Base-by-base conservation (phyloP, 768 basidiomycete species). In the Suillus occidentalis region DNA sequence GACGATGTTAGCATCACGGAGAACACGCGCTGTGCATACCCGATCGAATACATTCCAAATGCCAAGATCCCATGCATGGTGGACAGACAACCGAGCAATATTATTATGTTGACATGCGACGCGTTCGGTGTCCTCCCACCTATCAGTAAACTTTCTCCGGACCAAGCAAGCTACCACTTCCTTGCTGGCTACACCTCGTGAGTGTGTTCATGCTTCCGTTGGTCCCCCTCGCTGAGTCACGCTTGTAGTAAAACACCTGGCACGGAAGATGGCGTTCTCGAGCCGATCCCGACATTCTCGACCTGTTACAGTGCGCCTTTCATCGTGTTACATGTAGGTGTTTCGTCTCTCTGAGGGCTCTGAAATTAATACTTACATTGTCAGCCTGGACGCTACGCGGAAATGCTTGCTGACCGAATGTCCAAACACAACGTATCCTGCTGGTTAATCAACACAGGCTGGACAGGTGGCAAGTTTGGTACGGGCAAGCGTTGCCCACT, bases 401-500 rank as follows among this genome's bases (percentile, higher is more conserved):
- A 90, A 78, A 99, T 99, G 97, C 84, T 99, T 70, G 95, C 97
- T 0, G 90, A 94, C 69, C 88, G 92, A 72, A 99, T 99, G 96
- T 79, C 89, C 64, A 86, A 89, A 78, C 84, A 92, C 82, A 85
- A 92, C 62, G 95, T 95, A 71, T 79, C 95, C 78, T 97, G 95
- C 84, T 99, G 95, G 94, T 84, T 99, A 75, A 92, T 99, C 87
- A 99, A 99, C 89, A 99, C 97, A 5, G 96, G 93, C 67, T 96
- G 94, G 94, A 91, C 93, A 62, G 90, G 93, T 63, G 97, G 97
- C 77, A 94, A 94, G 78, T 99, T 88, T 77, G 97, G 97, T 58
- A 81, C 81, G 18, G 97, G 95, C 69, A 93, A 92, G 81, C 92
- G 97, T 68, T 99, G 97, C 87, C 91, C 96, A 25, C 89, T 99